Evolutionary conservation across 306 rosid species (phyloP).

Genomic region (Dalbergia cultrata): DNA sequence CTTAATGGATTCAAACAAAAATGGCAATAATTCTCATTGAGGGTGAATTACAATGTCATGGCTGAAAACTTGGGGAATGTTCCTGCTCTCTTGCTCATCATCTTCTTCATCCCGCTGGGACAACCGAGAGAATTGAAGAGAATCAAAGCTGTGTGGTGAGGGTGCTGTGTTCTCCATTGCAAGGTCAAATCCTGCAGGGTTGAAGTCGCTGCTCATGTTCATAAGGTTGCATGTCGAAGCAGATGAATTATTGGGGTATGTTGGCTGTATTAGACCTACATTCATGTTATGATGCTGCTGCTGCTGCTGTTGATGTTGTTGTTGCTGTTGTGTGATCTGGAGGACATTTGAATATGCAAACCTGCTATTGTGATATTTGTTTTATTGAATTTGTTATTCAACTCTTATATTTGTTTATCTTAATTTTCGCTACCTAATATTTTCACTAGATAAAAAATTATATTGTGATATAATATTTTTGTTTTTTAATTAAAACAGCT

Average conservation of each 20-base stretch:
- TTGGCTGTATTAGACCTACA: conserved; percentile 51
- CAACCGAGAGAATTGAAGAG: conserved; percentile 53
- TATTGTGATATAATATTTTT: too few species aligned
- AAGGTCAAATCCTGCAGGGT: conserved; percentile 51
- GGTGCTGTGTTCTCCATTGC: conserved; percentile 47
- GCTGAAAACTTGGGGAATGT: conserved; percentile 46
- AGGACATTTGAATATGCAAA: conserved; percentile 57
- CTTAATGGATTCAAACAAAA: conserved; percentile 25
- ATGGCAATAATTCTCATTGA: conserved; percentile 24
- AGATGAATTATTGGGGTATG: conserved; percentile 74
- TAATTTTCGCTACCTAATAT: too few species aligned
- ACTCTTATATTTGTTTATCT: too few species aligned
- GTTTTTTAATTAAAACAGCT: too few species aligned
- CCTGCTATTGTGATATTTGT: conserved; percentile 51
- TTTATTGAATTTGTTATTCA: too few species aligned
- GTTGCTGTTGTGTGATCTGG: conserved; percentile 61
- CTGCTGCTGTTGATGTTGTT: too few species aligned
- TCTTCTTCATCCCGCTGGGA: conserved; percentile 60
- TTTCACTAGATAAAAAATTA: too few species aligned
- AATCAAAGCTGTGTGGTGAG: conserved; percentile 62
- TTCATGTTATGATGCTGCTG: conserved; percentile 40
- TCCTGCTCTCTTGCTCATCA: conserved; percentile 66
- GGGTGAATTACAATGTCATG: conserved; percentile 33
- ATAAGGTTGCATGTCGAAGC: conserved; percentile 54
- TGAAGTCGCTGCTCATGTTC: conserved; percentile 49